These are phyloP conservation scores for Pezicula radicicola DNA, from an alignment of 2,329 filamentous ascomycete species.

Conservation along the genomic window DNA sequence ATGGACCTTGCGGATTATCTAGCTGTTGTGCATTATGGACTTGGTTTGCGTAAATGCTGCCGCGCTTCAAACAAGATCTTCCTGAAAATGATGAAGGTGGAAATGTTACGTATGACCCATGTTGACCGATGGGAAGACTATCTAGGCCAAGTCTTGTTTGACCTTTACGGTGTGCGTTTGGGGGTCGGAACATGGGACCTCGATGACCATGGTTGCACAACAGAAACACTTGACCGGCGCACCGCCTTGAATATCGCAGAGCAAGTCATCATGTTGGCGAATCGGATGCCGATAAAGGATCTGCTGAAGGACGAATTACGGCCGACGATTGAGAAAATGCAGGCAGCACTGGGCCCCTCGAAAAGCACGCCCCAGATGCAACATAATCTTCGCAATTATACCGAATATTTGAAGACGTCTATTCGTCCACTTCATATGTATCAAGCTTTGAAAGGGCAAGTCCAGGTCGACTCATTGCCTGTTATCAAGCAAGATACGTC, in stretches of 20 bases:
- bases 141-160: slow-evolving; percentile 79
- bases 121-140: slow-evolving; percentile 84
- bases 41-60: slow-evolving; percentile 83
- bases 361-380: slow-evolving; percentile 77
- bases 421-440: slow-evolving; percentile 81
- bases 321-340: slow-evolving; percentile 87
- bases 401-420: slow-evolving; percentile 75
- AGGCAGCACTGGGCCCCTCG: slow-evolving; percentile 76
- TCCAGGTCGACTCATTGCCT: slow-evolving; percentile 68
- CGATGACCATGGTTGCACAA: slow-evolving; percentile 75
- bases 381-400: slow-evolving; percentile 84
- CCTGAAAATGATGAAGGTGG: slow-evolving; percentile 82
- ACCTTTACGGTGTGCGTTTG: slow-evolving; percentile 78
- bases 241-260: slow-evolving; percentile 81
- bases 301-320: slow-evolving; percentile 89
- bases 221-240: slow-evolving; percentile 74
- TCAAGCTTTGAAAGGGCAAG: slow-evolving; percentile 74
- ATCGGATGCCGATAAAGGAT: slow-evolving; percentile 85
- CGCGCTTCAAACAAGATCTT: slow-evolving; percentile 84
- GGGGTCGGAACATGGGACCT: slow-evolving; percentile 64
- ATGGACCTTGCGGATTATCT: slow-evolving; percentile 78
- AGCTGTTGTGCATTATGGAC: slow-evolving; percentile 75
- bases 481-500: slow-evolving; percentile 67
- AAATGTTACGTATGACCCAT: slow-evolving; percentile 73
- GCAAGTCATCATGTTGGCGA: slow-evolving; percentile 76